A percentile compares a stretch with the other conserved stretches of the same genome.
These are phyloP conservation scores for Termitomyces sp. DNA, from an alignment of 768 basidiomycete genomes.

Conservation along the genomic window DNA sequence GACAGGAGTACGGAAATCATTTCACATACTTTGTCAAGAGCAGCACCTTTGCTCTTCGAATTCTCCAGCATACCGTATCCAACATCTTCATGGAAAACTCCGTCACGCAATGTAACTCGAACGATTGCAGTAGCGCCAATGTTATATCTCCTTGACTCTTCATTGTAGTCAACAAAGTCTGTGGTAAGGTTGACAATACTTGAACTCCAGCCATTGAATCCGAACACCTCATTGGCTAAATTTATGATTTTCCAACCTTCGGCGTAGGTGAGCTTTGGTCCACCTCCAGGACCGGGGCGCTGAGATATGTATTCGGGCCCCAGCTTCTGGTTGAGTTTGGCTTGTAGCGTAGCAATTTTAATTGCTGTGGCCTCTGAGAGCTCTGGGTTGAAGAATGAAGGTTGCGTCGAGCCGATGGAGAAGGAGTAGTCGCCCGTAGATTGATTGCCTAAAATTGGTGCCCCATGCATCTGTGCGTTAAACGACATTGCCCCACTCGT, in stretches of 20 bases:
- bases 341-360: constrained; percentile 70
- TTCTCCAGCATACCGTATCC: constrained; percentile 91
- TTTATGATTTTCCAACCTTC: constrained; percentile 99
- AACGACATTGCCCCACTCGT: constrained; percentile 58
- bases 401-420: constrained; percentile 23
- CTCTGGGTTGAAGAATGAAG: constrained; percentile 26
- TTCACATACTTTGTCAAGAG: constrained; percentile 80
- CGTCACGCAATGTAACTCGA: constrained; percentile 83
- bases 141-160: constrained; percentile 58
- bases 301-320: constrained; percentile 93
- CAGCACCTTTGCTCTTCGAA: constrained; percentile 74
- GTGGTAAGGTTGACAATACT: constrained; percentile 68
- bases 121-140: constrained; percentile 84
- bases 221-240: constrained; percentile 97
- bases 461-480: constrained; percentile 54
- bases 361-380: constrained; percentile 59
- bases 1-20: not conserved
- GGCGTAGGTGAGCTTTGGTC: constrained; percentile 85
- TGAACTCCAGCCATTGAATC: constrained; percentile 95
- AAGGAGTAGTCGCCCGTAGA: constrained; percentile 21
- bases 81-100: constrained; percentile 88
- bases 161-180: constrained; percentile 73
- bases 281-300: constrained; percentile 82
- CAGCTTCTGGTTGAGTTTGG: constrained; percentile 79
- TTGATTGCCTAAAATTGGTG: constrained; percentile 16